Evolutionary conservation across 805 yeast genomes (phyloP).

Genomic region (Kodamaea kaohsiungensis): DNA sequence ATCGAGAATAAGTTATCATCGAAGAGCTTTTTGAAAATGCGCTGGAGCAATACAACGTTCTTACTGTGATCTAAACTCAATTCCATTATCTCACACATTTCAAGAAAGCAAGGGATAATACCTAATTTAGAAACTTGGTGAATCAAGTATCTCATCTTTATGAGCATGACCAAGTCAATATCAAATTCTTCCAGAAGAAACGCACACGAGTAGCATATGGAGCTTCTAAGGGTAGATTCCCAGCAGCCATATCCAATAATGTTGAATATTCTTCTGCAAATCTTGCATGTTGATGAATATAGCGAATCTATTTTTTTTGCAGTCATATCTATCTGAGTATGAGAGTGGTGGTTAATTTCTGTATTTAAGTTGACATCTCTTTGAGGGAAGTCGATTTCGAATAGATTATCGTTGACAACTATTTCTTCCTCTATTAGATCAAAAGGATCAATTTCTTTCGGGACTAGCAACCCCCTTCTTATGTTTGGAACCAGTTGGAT

Average conservation of each 20-base stretch:
- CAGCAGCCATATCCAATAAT: conserved; percentile 34
- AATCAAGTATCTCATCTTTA: conserved; percentile 37
- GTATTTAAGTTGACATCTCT: not conserved
- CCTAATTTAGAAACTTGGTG: conserved; percentile 19
- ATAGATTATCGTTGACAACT: not conserved
- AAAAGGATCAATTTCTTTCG: not conserved
- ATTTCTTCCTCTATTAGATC: not conserved
- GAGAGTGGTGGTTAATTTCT: not conserved
- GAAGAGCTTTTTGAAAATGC: not conserved
- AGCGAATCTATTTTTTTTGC: not conserved
- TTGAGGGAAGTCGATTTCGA: not conserved
- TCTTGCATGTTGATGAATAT: conserved; percentile 24
- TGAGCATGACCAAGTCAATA: conserved; percentile 24
- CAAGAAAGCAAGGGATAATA: conserved; percentile 8
- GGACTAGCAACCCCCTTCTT: not conserved
- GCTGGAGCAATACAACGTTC: not conserved
- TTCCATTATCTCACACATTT: not conserved
- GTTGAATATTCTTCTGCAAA: conserved; percentile 33
- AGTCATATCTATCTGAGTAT: not conserved
- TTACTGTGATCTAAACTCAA: not conserved
- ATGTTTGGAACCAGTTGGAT: not conserved
- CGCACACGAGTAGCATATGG: conserved; percentile 19
- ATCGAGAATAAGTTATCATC: not conserved
- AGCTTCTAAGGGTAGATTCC: conserved; percentile 4
- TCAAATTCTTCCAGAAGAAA: conserved; percentile 23